A percentile compares a stretch with the other conserved stretches of the same genome.
Evolutionary conservation across 257 asterid species (phyloP).

Genomic region (Primulina eburnea): DNA sequence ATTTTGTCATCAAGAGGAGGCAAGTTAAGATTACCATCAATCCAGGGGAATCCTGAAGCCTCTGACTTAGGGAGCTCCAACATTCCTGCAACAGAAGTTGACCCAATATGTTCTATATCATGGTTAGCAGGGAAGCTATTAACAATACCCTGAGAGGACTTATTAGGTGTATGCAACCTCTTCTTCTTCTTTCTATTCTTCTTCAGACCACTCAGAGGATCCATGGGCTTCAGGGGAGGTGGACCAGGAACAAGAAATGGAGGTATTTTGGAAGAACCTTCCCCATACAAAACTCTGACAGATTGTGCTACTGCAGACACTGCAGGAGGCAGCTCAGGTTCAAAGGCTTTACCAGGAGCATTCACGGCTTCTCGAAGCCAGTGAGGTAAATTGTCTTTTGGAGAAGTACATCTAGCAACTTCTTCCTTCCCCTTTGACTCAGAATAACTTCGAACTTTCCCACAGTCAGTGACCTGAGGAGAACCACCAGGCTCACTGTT

Average conservation of each 20-base stretch:
- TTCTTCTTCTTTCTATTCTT: conserved; percentile 44
- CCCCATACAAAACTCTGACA: conserved; percentile 77
- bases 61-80: conserved; percentile 32
- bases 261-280: conserved; percentile 56
- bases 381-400: conserved; percentile 68
- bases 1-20: conserved; percentile 22
- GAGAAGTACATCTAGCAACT: conserved; percentile 34
- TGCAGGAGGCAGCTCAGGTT: conserved; percentile 58
- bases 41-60: conserved; percentile 28
- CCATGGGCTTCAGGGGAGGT: conserved; percentile 71
- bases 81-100: conserved; percentile 34
- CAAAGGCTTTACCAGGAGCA: conserved; percentile 44
- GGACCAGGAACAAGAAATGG: conserved; percentile 79
- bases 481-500: conserved; percentile 37
- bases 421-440: conserved; percentile 62
- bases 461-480: conserved; percentile 26
- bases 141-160: conserved; percentile 26
- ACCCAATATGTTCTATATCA: conserved; percentile 37
- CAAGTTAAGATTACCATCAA: conserved; percentile 25
- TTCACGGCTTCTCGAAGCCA: conserved; percentile 95
- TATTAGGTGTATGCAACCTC: conserved; percentile 26
- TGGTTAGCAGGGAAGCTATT: conserved; percentile 22
- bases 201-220: conserved; percentile 55
- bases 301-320: conserved; percentile 82
- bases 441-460: conserved; percentile 28